Conservation (phyloP, 2,329 filamentous ascomycete genomes). For the Akanthomyces lecanii region DNA sequence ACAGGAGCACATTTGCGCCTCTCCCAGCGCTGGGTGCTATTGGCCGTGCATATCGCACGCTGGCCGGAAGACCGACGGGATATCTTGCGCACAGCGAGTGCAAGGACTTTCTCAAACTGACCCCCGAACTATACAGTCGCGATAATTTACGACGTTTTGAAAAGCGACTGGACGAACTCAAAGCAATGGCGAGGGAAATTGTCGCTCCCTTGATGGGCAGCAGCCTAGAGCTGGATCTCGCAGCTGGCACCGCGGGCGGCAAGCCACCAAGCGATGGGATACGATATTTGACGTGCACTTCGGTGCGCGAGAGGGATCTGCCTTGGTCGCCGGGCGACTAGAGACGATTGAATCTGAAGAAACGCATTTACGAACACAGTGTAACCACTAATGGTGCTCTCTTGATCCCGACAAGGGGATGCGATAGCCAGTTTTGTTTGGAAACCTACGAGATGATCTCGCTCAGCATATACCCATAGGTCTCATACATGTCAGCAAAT, state of each 20-base stretch:
- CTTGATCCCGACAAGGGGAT: background rate
- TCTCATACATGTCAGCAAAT: background rate
- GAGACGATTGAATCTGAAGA: background rate
- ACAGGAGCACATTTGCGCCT: conserved; percentile 34
- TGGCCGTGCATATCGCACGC: conserved; percentile 71
- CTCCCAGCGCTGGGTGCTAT: conserved; percentile 61
- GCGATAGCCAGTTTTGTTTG: conserved; percentile 2
- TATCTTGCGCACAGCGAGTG: conserved; percentile 85
- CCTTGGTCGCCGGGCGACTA: conserved; percentile 44
- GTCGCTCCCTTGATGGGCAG: conserved; percentile 85
- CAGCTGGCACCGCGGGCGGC: conserved; percentile 35
- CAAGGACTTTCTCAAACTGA: conserved; percentile 82
- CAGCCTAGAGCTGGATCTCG: conserved; percentile 71
- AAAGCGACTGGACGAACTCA: conserved; percentile 82
- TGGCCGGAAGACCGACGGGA: conserved; percentile 55
- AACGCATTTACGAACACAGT: conserved; percentile 1
- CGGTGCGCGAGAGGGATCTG: conserved; percentile 45
- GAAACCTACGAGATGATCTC: conserved; percentile 3
- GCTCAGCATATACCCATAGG: conserved; percentile 14
- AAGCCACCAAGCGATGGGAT: conserved; percentile 40
- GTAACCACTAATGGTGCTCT: conserved; percentile 6
- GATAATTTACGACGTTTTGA: conserved; percentile 87
- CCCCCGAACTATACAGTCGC: conserved; percentile 75
- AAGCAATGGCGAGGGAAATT: conserved; percentile 73
- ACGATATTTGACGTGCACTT: conserved; percentile 49